Conservation (phyloP, 805 yeast genomes). For the Saccharomycopsis malanga region DNA sequence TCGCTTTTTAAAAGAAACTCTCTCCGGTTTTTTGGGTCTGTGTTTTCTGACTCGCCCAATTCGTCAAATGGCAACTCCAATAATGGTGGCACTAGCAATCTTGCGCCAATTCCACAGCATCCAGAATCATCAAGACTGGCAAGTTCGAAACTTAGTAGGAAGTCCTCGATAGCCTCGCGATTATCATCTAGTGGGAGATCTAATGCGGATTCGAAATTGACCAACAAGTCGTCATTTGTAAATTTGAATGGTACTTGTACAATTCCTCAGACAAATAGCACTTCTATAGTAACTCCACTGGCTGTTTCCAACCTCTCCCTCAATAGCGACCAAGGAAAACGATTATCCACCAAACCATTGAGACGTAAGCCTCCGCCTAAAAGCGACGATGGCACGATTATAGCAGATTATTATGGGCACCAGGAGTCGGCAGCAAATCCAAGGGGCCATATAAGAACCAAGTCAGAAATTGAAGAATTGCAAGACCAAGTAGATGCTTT, state of each 20-base stretch:
- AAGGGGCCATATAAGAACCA: conserved; percentile 9
- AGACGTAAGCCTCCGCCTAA: conserved; percentile 5
- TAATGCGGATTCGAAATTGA: background rate
- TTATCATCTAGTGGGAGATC: background rate
- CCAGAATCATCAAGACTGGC: background rate
- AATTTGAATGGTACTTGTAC: too few relatives aligned
- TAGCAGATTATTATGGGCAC: background rate
- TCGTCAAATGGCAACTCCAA: background rate
- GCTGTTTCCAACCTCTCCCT: background rate
- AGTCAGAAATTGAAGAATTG: conserved; percentile 15
- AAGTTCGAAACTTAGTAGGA: background rate
- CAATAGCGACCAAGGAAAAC: too few relatives aligned
- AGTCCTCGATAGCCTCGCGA: background rate
- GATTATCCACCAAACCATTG: background rate
- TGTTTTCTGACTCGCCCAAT: conserved; percentile 10
- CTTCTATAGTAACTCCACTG: too few relatives aligned
- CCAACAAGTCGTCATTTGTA: too few relatives aligned
- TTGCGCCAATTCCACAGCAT: background rate
- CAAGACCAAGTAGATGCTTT: conserved; percentile 14
- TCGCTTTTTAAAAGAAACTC: conserved; percentile 18
- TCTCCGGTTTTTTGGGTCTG: conserved; percentile 18
- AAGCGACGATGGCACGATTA: background rate
- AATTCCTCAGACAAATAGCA: too few relatives aligned
- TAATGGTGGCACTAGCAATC: background rate
- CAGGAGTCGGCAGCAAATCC: too few relatives aligned